A percentile compares a stretch with the other conserved stretches of the same genome.
Conservation (phyloP, 1,284 basidiomycete genomes). For the Earliella scabrosa region DNA sequence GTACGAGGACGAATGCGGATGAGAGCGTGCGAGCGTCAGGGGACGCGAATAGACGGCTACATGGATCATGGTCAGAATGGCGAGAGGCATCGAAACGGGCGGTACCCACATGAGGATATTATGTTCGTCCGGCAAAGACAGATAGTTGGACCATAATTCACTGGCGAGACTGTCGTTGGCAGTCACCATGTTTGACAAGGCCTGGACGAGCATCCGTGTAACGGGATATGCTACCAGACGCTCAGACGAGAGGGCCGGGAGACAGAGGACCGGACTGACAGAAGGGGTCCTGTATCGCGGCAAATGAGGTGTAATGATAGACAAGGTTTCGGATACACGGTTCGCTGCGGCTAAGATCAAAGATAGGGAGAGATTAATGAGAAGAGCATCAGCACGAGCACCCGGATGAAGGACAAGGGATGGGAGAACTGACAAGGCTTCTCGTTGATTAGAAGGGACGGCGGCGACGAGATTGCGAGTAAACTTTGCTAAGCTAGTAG, state of each 20-base stretch:
- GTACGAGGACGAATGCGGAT: slow-evolving; percentile 70
- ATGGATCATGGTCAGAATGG: slow-evolving; percentile 20
- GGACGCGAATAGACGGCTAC: slow-evolving; percentile 75
- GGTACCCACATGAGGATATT: slow-evolving; percentile 68
- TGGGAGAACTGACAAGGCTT: slow-evolving; percentile 60
- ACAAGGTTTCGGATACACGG: slow-evolving; percentile 60
- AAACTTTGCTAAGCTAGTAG: slow-evolving; percentile 64
- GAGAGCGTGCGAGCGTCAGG: slow-evolving; percentile 65
- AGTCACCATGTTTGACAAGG: slow-evolving; percentile 77
- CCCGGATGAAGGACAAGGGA: slow-evolving; percentile 7
- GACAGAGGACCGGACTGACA: slow-evolving; percentile 43
- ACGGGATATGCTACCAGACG: slow-evolving; percentile 51
- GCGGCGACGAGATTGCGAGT: slow-evolving; percentile 79
- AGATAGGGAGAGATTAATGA: not conserved
- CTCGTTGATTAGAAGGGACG: slow-evolving; percentile 63
- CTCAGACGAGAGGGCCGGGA: not conserved
- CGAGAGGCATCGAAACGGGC: slow-evolving; percentile 1
- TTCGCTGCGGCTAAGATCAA: slow-evolving; percentile 58
- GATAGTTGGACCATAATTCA: slow-evolving; percentile 65
- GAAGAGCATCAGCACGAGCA: not conserved
- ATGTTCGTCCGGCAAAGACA: slow-evolving; percentile 71
- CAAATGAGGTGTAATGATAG: slow-evolving; percentile 75
- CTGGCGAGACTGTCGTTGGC: slow-evolving; percentile 60
- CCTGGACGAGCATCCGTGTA: slow-evolving; percentile 67
- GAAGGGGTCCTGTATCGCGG: slow-evolving; percentile 53